These are phyloP conservation scores for Cerrena zonata DNA, from an alignment of 1,284 basidiomycete genomes.

Conservation along the genomic window DNA sequence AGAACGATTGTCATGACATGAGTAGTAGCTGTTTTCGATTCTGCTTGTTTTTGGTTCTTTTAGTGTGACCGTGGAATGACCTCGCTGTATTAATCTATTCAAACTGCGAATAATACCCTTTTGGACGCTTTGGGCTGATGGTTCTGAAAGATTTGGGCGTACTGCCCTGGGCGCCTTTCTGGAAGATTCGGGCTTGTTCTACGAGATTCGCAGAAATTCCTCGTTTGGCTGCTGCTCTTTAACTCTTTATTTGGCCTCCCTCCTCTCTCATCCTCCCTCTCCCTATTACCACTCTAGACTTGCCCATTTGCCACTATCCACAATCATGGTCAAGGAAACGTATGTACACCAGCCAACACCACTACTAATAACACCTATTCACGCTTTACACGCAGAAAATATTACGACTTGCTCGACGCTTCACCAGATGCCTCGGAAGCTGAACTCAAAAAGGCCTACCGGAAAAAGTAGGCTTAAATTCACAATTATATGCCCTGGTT, in stretches of 20 bases:
- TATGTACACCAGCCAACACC: constrained; percentile 28
- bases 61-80: neutral
- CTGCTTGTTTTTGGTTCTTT: constrained; percentile 1
- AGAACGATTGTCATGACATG: too few relatives aligned
- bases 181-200: constrained; percentile 36
- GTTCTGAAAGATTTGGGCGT: constrained; percentile 30
- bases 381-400: constrained; percentile 55
- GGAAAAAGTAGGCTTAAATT: constrained; percentile 66
- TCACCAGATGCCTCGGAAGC: constrained; percentile 69
- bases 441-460: constrained; percentile 91
- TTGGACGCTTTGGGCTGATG: neutral
- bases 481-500: constrained; percentile 8
- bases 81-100: constrained; percentile 5
- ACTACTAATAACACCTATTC: constrained; percentile 8
- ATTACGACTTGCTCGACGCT: constrained; percentile 83
- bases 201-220: constrained; percentile 21
- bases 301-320: constrained; percentile 14
- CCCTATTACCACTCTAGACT: constrained; percentile 15
- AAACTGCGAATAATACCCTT: constrained; percentile 3
- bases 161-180: constrained; percentile 21
- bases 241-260: constrained; percentile 11
- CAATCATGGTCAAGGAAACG: constrained; percentile 66
- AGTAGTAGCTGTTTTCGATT: neutral
- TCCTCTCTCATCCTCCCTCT: constrained; percentile 14
- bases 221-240: neutral